Evolutionary conservation across 2,329 filamentous ascomycete genomes (phyloP).

Genomic region (Septoria linicola): DNA sequence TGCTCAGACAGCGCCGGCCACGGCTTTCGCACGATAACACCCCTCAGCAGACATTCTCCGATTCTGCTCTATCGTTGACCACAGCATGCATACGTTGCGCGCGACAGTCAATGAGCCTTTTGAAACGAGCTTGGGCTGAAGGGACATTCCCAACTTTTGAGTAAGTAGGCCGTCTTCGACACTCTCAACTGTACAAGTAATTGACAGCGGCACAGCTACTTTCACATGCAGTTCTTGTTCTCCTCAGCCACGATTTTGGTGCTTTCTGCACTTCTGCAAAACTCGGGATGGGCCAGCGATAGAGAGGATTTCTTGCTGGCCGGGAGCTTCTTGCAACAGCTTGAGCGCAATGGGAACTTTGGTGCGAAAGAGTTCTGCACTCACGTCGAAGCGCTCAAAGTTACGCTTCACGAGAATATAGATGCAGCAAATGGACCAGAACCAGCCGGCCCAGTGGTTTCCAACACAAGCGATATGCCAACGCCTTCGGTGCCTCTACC

Average conservation of each 20-base stretch:
- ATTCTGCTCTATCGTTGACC: conserved; percentile 41
- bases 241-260: conserved; percentile 48
- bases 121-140: conserved; percentile 49
- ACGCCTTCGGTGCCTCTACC: neutral
- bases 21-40: conserved; percentile 2
- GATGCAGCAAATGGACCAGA: neutral
- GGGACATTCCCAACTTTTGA: conserved; percentile 51
- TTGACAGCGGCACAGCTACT: conserved; percentile 34
- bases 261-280: conserved; percentile 43
- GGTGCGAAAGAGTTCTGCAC: conserved; percentile 45
- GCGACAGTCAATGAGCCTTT: conserved; percentile 45
- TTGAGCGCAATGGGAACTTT: conserved; percentile 45
- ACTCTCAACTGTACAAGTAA: too few relatives aligned
- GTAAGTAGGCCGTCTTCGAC: too few relatives aligned
- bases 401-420: conserved; percentile 14
- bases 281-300: conserved; percentile 38
- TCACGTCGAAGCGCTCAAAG: conserved; percentile 41
- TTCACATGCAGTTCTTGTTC: conserved; percentile 51
- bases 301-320: conserved; percentile 45
- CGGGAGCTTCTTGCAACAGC: conserved; percentile 41
- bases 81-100: conserved; percentile 50
- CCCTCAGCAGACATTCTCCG: conserved; percentile 17
- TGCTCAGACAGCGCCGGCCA: conserved; percentile 26
- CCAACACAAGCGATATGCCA: neutral
- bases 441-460: neutral